Evolutionary conservation across 1,284 basidiomycete genomes (phyloP).

Genomic region (Heterobasidion irregulare): DNA sequence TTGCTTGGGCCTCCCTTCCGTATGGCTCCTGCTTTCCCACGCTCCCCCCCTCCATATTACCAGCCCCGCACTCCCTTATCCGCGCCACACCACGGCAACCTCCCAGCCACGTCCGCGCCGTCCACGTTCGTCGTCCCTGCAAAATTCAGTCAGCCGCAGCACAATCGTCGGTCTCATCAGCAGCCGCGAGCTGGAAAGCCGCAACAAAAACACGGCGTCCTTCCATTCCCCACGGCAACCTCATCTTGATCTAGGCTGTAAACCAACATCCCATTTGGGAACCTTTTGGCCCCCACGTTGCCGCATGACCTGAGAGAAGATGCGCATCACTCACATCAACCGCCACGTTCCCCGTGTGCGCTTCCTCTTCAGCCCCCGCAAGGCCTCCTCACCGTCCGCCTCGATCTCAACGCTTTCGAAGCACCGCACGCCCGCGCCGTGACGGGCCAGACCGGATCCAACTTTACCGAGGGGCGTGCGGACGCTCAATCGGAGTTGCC

Average conservation of each 20-base stretch:
- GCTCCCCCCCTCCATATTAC: not conserved
- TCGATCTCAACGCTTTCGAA: not conserved
- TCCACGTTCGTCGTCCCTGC: not conserved
- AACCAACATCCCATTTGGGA: not conserved
- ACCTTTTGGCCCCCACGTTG: not conserved
- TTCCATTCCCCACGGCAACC: slow-evolving; percentile 6
- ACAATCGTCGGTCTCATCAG: not conserved
- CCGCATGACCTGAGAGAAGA: not conserved
- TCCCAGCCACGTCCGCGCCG: not conserved
- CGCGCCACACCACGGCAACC: not conserved
- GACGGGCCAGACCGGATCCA: not conserved
- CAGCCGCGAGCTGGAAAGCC: not conserved
- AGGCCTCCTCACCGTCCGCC: not conserved
- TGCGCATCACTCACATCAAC: not conserved
- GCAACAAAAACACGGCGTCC: not conserved
- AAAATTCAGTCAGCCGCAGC: not conserved
- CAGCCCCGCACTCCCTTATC: too few relatives aligned
- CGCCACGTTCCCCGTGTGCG: not conserved
- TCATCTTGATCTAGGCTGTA: slow-evolving; percentile 2
- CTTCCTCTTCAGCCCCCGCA: not conserved
- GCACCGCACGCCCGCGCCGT: too few relatives aligned
- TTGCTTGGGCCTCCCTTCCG: slow-evolving; percentile 7
- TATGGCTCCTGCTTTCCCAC: not conserved
- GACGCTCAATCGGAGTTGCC: not conserved
- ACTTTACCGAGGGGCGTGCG: not conserved